Evolutionary conservation across 441 rosid genomes (phyloP).

Genomic region (Pelargonium cotyledonis): DNA sequence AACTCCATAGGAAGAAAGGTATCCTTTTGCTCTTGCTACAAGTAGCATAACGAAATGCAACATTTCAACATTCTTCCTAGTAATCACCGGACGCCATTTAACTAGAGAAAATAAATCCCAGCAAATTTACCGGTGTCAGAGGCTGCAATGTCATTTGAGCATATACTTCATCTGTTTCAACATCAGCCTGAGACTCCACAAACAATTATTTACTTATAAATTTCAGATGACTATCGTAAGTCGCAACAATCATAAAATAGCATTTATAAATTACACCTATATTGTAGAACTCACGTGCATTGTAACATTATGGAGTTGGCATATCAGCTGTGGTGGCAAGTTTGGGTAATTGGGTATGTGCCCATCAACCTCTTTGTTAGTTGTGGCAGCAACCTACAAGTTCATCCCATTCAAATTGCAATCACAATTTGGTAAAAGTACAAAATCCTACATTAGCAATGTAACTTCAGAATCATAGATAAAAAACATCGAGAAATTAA

Average conservation of each 20-base stretch:
- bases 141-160: conserved; percentile 99
- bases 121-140: conserved; percentile 69
- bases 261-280: conserved; percentile 8
- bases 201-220: not conserved
- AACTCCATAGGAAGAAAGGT: conserved; percentile 74
- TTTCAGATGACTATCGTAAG: not conserved
- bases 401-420: conserved; percentile 1
- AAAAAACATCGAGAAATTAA: too few relatives aligned
- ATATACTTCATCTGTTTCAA: conserved; percentile 95
- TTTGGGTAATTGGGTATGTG: conserved; percentile 92
- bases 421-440: too few relatives aligned
- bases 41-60: conserved; percentile 9
- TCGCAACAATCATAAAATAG: conserved; percentile 13
- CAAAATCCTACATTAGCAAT: too few relatives aligned
- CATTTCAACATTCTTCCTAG: too few relatives aligned
- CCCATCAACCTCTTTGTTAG: conserved; percentile 88
- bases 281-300: conserved; percentile 66
- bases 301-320: conserved; percentile 96
- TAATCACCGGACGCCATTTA: too few relatives aligned
- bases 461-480: too few relatives aligned
- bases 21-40: conserved; percentile 94
- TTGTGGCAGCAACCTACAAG: conserved; percentile 85
- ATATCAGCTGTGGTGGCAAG: conserved; percentile 87
- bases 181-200: conserved; percentile 68
- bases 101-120: too few relatives aligned